Evolutionary conservation across 2,329 filamentous ascomycete species (phyloP).

Genomic region (Colletotrichum viniferum): DNA sequence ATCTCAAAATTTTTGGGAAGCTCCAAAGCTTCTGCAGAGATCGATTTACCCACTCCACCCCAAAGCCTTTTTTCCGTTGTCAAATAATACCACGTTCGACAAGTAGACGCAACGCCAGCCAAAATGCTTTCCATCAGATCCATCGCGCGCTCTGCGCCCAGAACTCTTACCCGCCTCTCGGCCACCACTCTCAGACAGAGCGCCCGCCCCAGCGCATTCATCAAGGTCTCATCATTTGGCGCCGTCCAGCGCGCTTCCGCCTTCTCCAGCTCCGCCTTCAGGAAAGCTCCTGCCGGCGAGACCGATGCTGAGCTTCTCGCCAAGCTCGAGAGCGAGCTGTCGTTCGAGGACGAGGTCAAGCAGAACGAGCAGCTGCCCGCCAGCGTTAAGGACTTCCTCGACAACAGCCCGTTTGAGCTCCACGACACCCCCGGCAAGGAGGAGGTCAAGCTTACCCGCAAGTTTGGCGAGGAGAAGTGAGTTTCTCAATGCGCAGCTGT

Average conservation of each 20-base stretch:
- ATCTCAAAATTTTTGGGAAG: conserved; percentile 19
- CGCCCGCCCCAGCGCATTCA: conserved; percentile 52
- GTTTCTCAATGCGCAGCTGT: conserved; percentile 30
- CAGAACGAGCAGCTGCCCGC: conserved; percentile 73
- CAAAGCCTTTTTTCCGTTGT: background rate
- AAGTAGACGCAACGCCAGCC: conserved; percentile 1
- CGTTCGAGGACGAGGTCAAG: conserved; percentile 83
- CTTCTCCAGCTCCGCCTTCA: conserved; percentile 51
- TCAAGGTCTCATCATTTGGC: conserved; percentile 46
- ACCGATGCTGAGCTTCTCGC: conserved; percentile 80
- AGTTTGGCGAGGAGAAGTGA: conserved; percentile 87
- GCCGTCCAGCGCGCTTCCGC: conserved; percentile 46
- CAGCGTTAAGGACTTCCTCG: conserved; percentile 85
- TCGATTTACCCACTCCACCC: background rate
- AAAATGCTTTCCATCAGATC: conserved; percentile 74
- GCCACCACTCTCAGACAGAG: conserved; percentile 55
- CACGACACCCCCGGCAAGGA: conserved; percentile 84
- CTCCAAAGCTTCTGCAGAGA: background rate
- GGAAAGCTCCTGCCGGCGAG: conserved; percentile 48
- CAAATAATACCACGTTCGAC: background rate
- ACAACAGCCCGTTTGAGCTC: conserved; percentile 84
- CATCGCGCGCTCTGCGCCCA: conserved; percentile 70
- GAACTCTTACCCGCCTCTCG: conserved; percentile 63
- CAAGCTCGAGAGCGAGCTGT: conserved; percentile 85
- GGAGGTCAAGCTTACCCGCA: conserved; percentile 83